phyloP scores from a whole-genome alignment of 2,329 filamentous ascomycete genomes.

The Ustulina deusta region DNA sequence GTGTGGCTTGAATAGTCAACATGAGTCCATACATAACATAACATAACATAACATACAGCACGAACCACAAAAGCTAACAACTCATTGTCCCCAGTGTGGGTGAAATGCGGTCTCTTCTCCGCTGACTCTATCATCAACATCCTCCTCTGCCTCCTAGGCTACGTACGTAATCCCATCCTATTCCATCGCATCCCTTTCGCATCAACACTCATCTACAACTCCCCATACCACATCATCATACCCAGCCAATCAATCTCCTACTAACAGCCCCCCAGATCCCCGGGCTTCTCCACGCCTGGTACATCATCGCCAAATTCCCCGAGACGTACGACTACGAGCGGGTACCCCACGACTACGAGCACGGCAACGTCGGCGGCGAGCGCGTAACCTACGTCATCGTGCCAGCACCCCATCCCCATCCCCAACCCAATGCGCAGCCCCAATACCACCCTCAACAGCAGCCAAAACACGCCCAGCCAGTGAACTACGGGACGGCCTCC shows the following conservation, averaged over 20 bases:
- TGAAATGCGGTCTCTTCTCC: conserved; percentile 93
- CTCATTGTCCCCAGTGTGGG: conserved; percentile 77
- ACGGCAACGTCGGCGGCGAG: conserved; percentile 50
- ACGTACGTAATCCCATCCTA: conserved; percentile 54
- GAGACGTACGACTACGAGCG: conserved; percentile 80
- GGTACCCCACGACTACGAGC: conserved; percentile 65
- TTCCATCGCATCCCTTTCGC: background rate
- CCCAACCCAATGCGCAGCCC: conserved; percentile 47
- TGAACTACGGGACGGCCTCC: conserved; percentile 62
- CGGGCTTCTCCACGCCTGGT: conserved; percentile 95
- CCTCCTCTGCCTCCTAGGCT: conserved; percentile 83
- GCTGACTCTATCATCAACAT: conserved; percentile 96
- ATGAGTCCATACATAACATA: background rate
- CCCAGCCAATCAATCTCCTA: background rate
- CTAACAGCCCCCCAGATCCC: conserved; percentile 66
- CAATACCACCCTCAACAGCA: conserved; percentile 47
- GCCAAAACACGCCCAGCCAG: conserved; percentile 51
- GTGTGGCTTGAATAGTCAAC: background rate
- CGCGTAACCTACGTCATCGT: conserved; percentile 83
- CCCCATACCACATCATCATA: conserved; percentile 46
- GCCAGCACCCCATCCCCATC: conserved; percentile 48
- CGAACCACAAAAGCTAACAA: conserved; percentile 48
- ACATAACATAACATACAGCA: background rate
- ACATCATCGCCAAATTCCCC: conserved; percentile 93
- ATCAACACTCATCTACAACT: conserved; percentile 30